Conservation (phyloP, 441 rosid species). For the Populus trichocarpa region DNA sequence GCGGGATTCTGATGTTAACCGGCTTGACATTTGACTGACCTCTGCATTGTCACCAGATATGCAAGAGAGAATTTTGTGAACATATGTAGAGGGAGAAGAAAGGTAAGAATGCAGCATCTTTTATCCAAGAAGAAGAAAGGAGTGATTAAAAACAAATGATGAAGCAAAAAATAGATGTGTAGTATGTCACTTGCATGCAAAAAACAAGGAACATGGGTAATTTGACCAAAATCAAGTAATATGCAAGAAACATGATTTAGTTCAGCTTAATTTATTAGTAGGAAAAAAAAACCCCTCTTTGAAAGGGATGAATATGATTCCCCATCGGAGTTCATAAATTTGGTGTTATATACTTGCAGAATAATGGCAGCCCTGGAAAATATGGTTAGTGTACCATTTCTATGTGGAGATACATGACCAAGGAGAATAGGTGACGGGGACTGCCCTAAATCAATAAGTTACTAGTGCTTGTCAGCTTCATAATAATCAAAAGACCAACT, state of each 20-base stretch:
- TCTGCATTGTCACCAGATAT: constrained; percentile 50
- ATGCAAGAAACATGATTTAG: not conserved
- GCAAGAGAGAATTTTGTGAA: constrained; percentile 4
- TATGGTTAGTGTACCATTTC: not conserved
- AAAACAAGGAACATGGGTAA: not conserved
- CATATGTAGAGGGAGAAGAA: not conserved
- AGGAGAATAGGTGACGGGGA: not conserved
- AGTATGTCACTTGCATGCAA: not conserved
- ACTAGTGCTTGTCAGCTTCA: not conserved
- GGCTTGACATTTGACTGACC: constrained; percentile 99
- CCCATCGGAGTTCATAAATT: not conserved
- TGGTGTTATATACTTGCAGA: not conserved
- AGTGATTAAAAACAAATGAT: not conserved
- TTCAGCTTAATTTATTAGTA: not conserved
- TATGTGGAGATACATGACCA: not conserved
- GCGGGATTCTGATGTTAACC: constrained; percentile 94
- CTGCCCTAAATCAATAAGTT: not conserved
- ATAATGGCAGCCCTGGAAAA: not conserved
- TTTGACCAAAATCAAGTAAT: not conserved
- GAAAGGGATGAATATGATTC: not conserved
- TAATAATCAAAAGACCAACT: not conserved
- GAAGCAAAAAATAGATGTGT: not conserved
- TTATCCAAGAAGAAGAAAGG: not conserved
- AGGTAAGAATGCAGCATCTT: not conserved
- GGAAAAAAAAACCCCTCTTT: not conserved